phyloP scores from a whole-genome alignment of 108 stramenopile genomes.

The Skeletonema grethae region DNA sequence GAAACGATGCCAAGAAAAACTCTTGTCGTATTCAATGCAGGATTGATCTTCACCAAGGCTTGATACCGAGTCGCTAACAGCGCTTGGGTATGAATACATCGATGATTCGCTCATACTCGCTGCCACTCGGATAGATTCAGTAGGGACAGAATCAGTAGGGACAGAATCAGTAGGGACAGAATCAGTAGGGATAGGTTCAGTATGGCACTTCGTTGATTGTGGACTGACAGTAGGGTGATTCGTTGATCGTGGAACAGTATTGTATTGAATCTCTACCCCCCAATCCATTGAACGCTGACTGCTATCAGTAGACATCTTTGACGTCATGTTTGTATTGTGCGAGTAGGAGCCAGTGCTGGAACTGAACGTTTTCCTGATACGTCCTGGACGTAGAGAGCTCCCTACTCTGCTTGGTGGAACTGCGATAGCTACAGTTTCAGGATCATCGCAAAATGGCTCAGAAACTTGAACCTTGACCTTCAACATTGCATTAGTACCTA shows the following conservation, averaged over 20 bases:
- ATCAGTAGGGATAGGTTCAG: no score
- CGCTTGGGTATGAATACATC: background rate
- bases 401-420: background rate
- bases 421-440: background rate
- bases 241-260: background rate
- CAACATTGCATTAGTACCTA: constrained; percentile 23
- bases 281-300: background rate
- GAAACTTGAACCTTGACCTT: constrained; percentile 22
- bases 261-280: background rate
- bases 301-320: background rate
- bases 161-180: no score
- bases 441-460: constrained; percentile 4
- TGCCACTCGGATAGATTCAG: background rate
- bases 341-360: background rate
- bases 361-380: background rate
- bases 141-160: no score
- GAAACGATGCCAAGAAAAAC: background rate
- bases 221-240: background rate
- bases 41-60: background rate
- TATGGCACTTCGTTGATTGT: no score
- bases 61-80: background rate
- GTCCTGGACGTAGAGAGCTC: background rate
- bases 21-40: background rate
- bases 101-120: background rate
- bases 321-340: background rate